Evolutionary conservation across 768 basidiomycete genomes (phyloP), one percentile per base, ranked within the genome.

Genomic region (Gelatoporia subvermispora): DNA sequence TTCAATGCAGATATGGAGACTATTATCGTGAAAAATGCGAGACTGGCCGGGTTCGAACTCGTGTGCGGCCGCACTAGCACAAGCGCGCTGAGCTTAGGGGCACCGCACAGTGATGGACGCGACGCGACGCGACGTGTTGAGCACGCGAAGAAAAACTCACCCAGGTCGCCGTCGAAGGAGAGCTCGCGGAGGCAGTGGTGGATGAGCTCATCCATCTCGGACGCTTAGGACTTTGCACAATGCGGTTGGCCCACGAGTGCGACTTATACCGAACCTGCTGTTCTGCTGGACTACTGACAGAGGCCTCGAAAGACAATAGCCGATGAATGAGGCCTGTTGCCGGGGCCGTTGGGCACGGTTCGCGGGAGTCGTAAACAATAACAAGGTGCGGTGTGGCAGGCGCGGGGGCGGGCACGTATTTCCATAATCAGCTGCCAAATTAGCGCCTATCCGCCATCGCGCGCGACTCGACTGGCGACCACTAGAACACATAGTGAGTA

Each of bases 91-190:
- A n/a, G 20, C 22, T 4, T 25, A 22, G 28, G 16, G 5, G 15
- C 7, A 24, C 3, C 22, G 22, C 16, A 20, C 21, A 13, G 21
- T 15, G 39, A 20, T 35, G 50, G 22, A 28, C 47, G 22, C 35
- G 35, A 15, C 13, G 28, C 28, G 28, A 5, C 28, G n/a, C n/a
- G n/a, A n/a, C n/a, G n/a, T n/a, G n/a, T n/a, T 23, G 20, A n/a
- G 35, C 15, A 17, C 39, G 44, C 39, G 38, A 50, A 40, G 40
- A 42, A 48, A 50, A 40, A 77, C 85, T 72, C 65, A 93, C 92
- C 92, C 37, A 90, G 73, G 63, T 93, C 89, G 4, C 92, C 92
- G 59, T 93, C 91, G 66, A 93, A 93, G 4, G 93, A 81, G 24
- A 95, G 73, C 65, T 95, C 90, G 35, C 85, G 84, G 31, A 93